Conservation (phyloP, 2,329 filamentous ascomycete species). For the Coniochaeta sp. region DNA sequence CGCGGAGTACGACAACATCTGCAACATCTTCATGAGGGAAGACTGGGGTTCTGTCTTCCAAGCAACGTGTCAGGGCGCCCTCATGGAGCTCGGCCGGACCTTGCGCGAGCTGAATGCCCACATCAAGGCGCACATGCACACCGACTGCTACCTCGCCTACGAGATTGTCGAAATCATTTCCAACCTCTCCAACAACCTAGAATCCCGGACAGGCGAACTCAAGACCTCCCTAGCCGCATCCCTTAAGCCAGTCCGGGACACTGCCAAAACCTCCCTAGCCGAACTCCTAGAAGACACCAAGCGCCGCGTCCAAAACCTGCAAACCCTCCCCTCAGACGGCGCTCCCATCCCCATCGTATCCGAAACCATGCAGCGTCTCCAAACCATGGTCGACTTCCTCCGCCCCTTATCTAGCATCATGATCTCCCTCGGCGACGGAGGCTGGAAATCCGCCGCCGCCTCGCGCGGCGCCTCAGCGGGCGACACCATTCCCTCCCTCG, state of each 20-base stretch:
- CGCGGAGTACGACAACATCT: conserved; percentile 87
- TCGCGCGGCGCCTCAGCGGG: conserved; percentile 43
- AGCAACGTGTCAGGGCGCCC: conserved; percentile 67
- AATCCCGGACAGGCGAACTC: conserved; percentile 76
- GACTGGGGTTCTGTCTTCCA: conserved; percentile 78
- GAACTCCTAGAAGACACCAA: conserved; percentile 81
- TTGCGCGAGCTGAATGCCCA: conserved; percentile 84
- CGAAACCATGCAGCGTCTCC: conserved; percentile 79
- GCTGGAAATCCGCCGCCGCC: conserved; percentile 61
- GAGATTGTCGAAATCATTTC: conserved; percentile 91
- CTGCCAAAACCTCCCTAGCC: conserved; percentile 76
- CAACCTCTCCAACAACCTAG: conserved; percentile 69
- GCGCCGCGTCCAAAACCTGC: conserved; percentile 57
- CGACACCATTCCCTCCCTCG: conserved; percentile 62
- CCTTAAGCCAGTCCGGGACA: conserved; percentile 84
- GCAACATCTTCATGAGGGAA: conserved; percentile 75
- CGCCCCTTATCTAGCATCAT: conserved; percentile 83
- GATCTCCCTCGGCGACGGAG: conserved; percentile 85
- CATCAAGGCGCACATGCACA: conserved; percentile 77
- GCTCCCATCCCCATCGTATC: conserved; percentile 69
- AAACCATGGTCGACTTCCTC: conserved; percentile 81
- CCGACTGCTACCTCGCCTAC: conserved; percentile 91
- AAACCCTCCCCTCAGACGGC: conserved; percentile 69
- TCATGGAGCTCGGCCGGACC: conserved; percentile 79
- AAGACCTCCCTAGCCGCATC: conserved; percentile 78